A percentile compares a stretch with the other conserved stretches of the same genome.
phyloP scores from a whole-genome alignment of 2,329 filamentous ascomycete genomes.

The Ophiostoma ips region DNA sequence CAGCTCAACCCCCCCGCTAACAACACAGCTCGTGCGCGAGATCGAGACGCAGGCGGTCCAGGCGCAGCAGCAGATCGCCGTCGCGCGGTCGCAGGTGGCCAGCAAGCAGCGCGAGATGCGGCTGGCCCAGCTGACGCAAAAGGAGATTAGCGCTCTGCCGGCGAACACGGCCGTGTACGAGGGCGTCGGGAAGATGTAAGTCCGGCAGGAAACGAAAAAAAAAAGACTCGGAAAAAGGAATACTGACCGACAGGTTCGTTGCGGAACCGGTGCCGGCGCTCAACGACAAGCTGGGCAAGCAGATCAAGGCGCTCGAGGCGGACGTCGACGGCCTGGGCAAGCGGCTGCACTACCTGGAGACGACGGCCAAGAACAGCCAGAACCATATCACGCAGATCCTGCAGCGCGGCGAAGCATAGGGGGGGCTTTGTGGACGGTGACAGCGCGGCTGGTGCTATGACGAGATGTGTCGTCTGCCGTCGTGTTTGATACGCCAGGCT shows the following conservation, averaged over 20 bases:
- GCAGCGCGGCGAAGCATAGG: constrained; percentile 29
- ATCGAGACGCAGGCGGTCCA: constrained; percentile 81
- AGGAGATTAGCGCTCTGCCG: constrained; percentile 66
- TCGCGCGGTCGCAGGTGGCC: constrained; percentile 72
- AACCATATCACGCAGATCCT: constrained; percentile 86
- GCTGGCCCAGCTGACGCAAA: constrained; percentile 73
- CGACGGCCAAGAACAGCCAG: constrained; percentile 86
- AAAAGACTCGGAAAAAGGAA: no score
- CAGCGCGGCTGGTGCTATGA: no score
- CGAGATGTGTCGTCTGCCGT: no score
- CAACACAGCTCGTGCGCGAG: constrained; percentile 65
- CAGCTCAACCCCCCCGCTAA: constrained; percentile 3
- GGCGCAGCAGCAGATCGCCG: constrained; percentile 81
- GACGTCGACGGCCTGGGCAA: constrained; percentile 76
- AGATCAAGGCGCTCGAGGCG: constrained; percentile 59
- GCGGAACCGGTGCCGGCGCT: constrained; percentile 59
- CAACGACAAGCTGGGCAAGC: constrained; percentile 59
- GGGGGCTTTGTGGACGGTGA: no score
- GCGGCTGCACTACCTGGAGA: constrained; percentile 85
- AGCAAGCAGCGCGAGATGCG: constrained; percentile 80
- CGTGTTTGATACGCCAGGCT: no score
- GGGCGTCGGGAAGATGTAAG: constrained; percentile 82
- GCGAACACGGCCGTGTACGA: constrained; percentile 74
- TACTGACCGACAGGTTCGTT: constrained; percentile 42
- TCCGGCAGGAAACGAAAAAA: no score